phyloP scores from a whole-genome alignment of 2,329 filamentous ascomycete species.

The Nectriaceae sp. region DNA sequence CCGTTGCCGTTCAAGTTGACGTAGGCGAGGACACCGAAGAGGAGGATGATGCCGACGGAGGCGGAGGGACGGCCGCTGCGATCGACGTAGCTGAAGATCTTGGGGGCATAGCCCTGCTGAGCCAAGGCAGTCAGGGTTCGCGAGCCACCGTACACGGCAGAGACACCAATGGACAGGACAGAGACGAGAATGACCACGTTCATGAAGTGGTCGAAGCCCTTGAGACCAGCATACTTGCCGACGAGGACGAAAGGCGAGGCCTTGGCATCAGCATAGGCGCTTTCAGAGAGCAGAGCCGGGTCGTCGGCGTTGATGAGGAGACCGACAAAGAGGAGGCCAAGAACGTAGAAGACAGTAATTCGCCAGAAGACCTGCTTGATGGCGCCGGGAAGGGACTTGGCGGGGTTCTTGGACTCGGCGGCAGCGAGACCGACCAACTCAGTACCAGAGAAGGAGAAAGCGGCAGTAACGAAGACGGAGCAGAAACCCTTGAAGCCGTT shows the following conservation, averaged over 20 bases:
- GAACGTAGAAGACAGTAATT: constrained; percentile 52
- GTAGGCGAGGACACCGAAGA: constrained; percentile 52
- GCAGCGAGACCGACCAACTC: constrained; percentile 71
- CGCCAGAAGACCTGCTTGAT: constrained; percentile 71
- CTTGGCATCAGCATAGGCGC: constrained; percentile 28
- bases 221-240: constrained; percentile 50
- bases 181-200: constrained; percentile 57
- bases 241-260: constrained; percentile 55
- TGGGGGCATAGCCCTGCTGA: constrained; percentile 56
- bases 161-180: constrained; percentile 57
- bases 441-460: constrained; percentile 69
- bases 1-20: constrained; percentile 49
- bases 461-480: constrained; percentile 70
- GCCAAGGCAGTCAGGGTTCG: constrained; percentile 57
- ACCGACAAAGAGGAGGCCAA: constrained; percentile 51
- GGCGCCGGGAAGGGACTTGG: constrained; percentile 72
- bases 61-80: constrained; percentile 51
- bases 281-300: constrained; percentile 41
- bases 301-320: constrained; percentile 46
- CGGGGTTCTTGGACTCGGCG: constrained; percentile 67
- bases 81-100: constrained; percentile 55
- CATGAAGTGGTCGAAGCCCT: constrained; percentile 52
- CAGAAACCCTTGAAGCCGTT: constrained; percentile 73
- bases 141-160: constrained; percentile 56
- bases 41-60: constrained; percentile 46